Conservation (phyloP, 2,329 filamentous ascomycete species). For the Proliferodiscus dingleyae region DNA sequence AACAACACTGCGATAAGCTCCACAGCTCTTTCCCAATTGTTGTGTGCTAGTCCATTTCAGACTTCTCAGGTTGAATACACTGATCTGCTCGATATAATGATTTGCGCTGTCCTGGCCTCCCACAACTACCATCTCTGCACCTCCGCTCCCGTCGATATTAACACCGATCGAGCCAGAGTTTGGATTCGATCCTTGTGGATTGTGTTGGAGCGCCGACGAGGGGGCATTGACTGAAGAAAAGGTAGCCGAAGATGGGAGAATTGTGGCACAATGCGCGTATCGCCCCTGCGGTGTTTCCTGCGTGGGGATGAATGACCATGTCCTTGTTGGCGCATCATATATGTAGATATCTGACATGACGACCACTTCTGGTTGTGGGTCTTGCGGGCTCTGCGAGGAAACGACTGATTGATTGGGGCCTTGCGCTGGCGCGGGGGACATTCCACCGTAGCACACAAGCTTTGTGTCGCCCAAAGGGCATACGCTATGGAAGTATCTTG, state of each 20-base stretch:
- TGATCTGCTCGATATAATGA: conserved; percentile 98
- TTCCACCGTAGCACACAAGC: conserved; percentile 95
- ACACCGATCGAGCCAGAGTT: conserved; percentile 87
- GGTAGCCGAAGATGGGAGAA: conserved; percentile 79
- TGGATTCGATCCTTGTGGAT: conserved; percentile 73
- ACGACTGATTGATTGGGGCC: conserved; percentile 40
- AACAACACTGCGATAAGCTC: conserved; percentile 92
- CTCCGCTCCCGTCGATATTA: conserved; percentile 82
- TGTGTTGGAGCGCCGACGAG: conserved; percentile 82
- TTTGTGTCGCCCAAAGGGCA: conserved; percentile 92
- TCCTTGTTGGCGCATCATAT: conserved; percentile 76
- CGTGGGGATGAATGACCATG: conserved; percentile 80
- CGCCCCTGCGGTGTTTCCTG: conserved; percentile 83
- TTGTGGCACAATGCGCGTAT: conserved; percentile 93
- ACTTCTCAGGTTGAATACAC: conserved; percentile 92
- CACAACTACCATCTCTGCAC: conserved; percentile 95
- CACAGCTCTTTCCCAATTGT: conserved; percentile 83
- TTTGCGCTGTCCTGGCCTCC: conserved; percentile 97
- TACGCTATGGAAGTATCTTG: conserved; percentile 95
- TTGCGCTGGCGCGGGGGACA: conserved; percentile 67
- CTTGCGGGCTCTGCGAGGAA: conserved; percentile 42
- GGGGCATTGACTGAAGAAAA: conserved; percentile 84
- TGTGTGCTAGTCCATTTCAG: conserved; percentile 93
- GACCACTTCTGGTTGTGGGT: conserved; percentile 77
- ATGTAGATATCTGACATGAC: conserved; percentile 99